Conservation (phyloP, 768 basidiomycete species). For the Suillus occidentalis region DNA sequence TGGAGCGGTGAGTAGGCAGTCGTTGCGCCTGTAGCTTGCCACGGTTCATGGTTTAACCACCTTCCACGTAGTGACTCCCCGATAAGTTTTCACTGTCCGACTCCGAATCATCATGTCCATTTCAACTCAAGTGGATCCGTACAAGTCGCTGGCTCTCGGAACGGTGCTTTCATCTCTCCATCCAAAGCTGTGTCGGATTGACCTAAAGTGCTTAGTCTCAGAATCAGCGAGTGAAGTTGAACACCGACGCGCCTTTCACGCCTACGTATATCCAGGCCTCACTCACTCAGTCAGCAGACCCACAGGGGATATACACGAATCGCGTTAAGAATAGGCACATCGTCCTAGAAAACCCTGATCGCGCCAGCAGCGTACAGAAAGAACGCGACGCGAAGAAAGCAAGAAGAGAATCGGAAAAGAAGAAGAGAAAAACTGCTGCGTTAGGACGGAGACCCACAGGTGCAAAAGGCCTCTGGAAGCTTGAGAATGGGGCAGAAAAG, state of each 20-base stretch:
- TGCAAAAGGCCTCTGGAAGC: conserved; percentile 63
- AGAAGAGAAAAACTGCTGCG: conserved; percentile 44
- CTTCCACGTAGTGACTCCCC: background rate
- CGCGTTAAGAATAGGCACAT: conserved; percentile 71
- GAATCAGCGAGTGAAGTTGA: conserved; percentile 39
- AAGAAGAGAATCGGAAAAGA: conserved; percentile 43
- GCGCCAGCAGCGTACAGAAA: conserved; percentile 54
- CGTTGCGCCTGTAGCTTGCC: background rate
- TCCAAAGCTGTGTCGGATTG: conserved; percentile 1
- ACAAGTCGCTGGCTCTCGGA: conserved; percentile 21
- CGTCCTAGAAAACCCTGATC: conserved; percentile 67
- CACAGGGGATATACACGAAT: conserved; percentile 55
- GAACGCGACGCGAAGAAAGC: conserved; percentile 49
- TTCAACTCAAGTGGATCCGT: conserved; percentile 20
- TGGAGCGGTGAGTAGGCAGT: background rate
- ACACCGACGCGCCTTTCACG: conserved; percentile 49
- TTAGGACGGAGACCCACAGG: conserved; percentile 54
- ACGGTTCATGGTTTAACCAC: background rate
- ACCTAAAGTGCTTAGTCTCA: conserved; percentile 10
- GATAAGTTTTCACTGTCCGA: background rate
- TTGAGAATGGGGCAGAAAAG: conserved; percentile 61
- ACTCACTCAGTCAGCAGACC: conserved; percentile 54
- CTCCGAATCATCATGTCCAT: background rate
- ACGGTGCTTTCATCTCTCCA: conserved; percentile 12
- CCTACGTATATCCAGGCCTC: conserved; percentile 61